Base-by-base conservation (phyloP, 2,329 filamentous ascomycete species). In the Clonostachys byssicola region DNA sequence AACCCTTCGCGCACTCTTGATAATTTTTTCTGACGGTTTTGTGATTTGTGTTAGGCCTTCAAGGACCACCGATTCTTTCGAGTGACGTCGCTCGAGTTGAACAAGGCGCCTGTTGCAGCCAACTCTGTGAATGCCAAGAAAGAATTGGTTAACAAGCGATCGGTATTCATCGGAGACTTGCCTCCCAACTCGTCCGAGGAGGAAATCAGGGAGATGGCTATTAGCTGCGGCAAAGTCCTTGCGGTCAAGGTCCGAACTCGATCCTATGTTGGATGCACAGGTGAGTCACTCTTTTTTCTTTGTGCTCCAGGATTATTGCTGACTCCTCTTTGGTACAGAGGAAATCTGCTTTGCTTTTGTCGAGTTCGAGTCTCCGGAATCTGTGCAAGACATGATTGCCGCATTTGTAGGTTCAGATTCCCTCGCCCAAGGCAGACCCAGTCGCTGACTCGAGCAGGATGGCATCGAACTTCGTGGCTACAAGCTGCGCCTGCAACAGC, bases 151-250 rank as follows among this genome's bases (percentile, higher is more conserved):
- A 62, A 39, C 71, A 74, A 20, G 68, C 69, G 72, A 18, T 77
- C 75, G 1, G 60, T 75, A 23, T 79, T 72, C 48, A 62, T 79
- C 45, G 73, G 72, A 5, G 69, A 68, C 35, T 56, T 80, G 7
- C 73, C 75, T 4, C 36, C 54, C 5, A 54, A 61, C 35, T 59
- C 63, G 42, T 64, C 60, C 1, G 64, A 72, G 30, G 55, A 58
- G 1, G 57, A 68, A 39, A 52, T 80, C 9, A 14, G 20, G 7
- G 34, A 34, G 38, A 41, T 46, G 18, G 18, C n/a, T 2, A n/a
- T 18, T 12, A n/a, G n/a, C 14, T 46, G 30, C 38, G 38, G 40
- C 17, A 17, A 39, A 6, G 39, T 46, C 10, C 12, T 23, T 13
- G 14, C 30, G 4, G 33, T 45, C 16, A 40, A 18, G 10, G 23